These are phyloP conservation scores for Buddleja alternifolia DNA, from an alignment of 257 asterid genomes.

Conservation along the genomic window DNA sequence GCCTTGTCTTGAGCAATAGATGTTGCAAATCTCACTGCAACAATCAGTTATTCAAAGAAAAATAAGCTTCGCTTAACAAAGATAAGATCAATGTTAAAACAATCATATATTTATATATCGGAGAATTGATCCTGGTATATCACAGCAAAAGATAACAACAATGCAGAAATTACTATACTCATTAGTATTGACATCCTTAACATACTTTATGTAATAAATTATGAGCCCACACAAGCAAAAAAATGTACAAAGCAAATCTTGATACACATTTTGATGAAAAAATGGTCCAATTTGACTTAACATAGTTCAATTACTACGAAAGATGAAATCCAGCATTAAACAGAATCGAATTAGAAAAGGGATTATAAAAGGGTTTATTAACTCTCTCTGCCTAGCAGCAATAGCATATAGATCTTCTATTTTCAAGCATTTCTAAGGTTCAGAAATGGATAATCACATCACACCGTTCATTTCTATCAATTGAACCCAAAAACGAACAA, in stretches of 20 bases:
- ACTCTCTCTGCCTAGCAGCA: too few relatives aligned
- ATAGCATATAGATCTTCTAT: too few relatives aligned
- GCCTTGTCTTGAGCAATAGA: constrained; percentile 25
- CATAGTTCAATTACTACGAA: neutral
- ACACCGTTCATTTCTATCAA: too few relatives aligned
- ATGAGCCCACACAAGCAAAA: neutral
- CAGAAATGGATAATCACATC: too few relatives aligned
- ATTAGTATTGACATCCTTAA: constrained; percentile 15
- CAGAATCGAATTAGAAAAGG: neutral
- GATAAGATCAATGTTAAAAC: neutral
- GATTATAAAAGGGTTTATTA: too few relatives aligned
- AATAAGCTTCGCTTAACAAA: neutral
- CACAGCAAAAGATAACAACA: constrained; percentile 17
- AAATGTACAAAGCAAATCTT: neutral
- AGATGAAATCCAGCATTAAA: neutral
- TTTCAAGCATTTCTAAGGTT: too few relatives aligned
- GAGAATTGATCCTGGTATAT: neutral
- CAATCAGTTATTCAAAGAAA: constrained; percentile 9
- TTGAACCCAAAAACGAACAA: too few relatives aligned
- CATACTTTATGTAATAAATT: neutral
- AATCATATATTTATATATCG: neutral
- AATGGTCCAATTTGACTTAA: neutral
- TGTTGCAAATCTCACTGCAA: constrained; percentile 31
- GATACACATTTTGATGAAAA: neutral
- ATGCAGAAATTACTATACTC: neutral